Evolutionary conservation across 106 monocot genomes (phyloP), one percentile per base, ranked within the genome.

Genomic region (Xerophyta viscosa): DNA sequence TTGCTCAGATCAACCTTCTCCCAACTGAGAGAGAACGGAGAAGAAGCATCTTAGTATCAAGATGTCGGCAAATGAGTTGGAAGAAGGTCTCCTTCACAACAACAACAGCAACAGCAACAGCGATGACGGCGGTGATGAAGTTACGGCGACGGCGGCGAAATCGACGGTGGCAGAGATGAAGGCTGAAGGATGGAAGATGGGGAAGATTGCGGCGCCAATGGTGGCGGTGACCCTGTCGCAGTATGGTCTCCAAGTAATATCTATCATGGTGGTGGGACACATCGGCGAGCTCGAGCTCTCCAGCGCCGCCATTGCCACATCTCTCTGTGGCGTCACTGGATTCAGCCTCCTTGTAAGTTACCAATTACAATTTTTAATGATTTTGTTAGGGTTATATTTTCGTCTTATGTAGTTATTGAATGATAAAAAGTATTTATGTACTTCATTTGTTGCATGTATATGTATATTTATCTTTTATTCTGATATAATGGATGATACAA

Each of bases 301-400:
- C 36, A 65, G 68, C 47, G 42, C 84, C 31, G 79, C 84, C 54
- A 68, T 84, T 46, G 84, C 79, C 29, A 79, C 75, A 37, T 79
- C 79, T 22, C 78, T 84, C 45, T 48, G 68, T 44, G 42, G 45
- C 56, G 84, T 78, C 68, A 75, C 75, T 27, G 84, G 84, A 15
- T 84, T 79, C 79, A 84, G 84, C 74, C 71, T 79, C 64, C 71
- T 84, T 48, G 84, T 79, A 65, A 57, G 75, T 52, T n/a, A n/a
- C n/a, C n/a, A n/a, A n/a, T n/a, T n/a, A n/a, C n/a, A n/a, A n/a
- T n/a, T n/a, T n/a, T n/a, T n/a, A n/a, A n/a, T n/a, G n/a, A n/a
- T n/a, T n/a, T n/a, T n/a, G n/a, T n/a, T n/a, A n/a, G n/a, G n/a
- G 1, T 19, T 4, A 9, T 31, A 29, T 19, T 2, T 23, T 6